Evolutionary conservation across 148 eudicot species (phyloP), one percentile per base, ranked within the genome.

Genomic region (Salicornia ramosissima): DNA sequence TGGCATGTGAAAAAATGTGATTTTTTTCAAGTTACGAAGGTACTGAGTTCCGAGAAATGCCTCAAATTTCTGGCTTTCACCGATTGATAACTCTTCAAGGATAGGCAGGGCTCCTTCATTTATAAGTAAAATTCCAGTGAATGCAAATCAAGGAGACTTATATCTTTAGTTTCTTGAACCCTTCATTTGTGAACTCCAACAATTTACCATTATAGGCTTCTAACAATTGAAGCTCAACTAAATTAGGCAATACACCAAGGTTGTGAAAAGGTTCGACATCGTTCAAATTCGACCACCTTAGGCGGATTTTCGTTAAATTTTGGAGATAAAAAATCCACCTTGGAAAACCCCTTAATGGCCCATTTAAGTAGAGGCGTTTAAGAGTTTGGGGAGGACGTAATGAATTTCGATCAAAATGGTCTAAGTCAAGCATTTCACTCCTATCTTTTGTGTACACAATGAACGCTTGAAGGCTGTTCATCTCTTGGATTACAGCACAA

Each of bases 31-130:
- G 19, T 14, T 47, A n/a, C 49, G 10, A 19, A 76, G 51, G 40
- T 57, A 45, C 50, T 70, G 43, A 24, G 71, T 64, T 28, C 65
- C 79, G 16, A 10, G 34, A 5, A 66, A 66, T 3, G 60, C 45
- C 29, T 71, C 29, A 24, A 71, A 46, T 18, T 33, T 21, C 22
- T 7, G 4, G 55, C 74, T 60, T 59, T 45, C 74, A 24, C 79
- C 79, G 2, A 75, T 75, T 15, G 65, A 64, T 69, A 75, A 18
- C 56, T 65, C 64, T 36, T 64, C 55, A 19, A 75, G 74, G 5
- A 43, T 45, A 54, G 74, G 74, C 33, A 75, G 47, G 3, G 79
- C 74, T 43, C 63, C 74, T 53, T 42, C 28, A 29, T 54, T 58
- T 24, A 76, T 64, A 18, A 13, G 22, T 39, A 76, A 40, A 36